Evolutionary conservation across 2,329 filamentous ascomycete species (phyloP), one percentile per base, ranked within the genome.

Genomic region (Neophaeococcomyces mojaviensis): DNA sequence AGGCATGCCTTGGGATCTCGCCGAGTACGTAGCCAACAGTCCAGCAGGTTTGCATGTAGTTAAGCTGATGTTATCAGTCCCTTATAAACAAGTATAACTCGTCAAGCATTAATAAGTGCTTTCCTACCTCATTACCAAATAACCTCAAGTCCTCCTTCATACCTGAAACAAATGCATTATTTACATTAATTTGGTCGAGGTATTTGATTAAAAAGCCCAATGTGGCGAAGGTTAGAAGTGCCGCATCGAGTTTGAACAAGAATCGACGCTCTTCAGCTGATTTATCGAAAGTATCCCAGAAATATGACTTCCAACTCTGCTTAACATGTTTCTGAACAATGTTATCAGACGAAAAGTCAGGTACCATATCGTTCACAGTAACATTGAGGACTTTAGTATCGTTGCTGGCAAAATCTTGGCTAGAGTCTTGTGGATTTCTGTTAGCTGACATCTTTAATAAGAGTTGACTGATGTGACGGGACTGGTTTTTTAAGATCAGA

Each of bases 201-300:
- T 48, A 39, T 4, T 34, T 38, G 42, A 32, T 58, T 58, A 65
- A 64, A 55, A 68, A 65, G 26, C 62, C 65, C 39, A 67, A 56
- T 43, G 64, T 66, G 1, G 64, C 65, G 46, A 67, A 68, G 1
- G 63, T 66, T 53, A 68, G 56, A 0, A 68, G 53, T 47, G 65
- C 66, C 8, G 61, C 55, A 46, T 68, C 66, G 7, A 68, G 59
- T 18, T 62, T 59, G 26, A 60, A 57, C 7, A 68, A 64, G 12
- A 68, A 55, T 7, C 58, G 59, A 47, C 58, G 61, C 49, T 68
- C 65, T 37, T 64, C 63, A 16, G 59, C 69, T 1, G 68, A 65
- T 50, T 75, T 75, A 53, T 76, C 73, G 16, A 74, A 64, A 1
- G 68, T 71, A 58, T 76, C 73, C 72, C 72, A 76, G 38, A 77